Base-by-base conservation (phyloP, 2,329 filamentous ascomycete genomes). In the Aspergillus pseudoterreus region DNA sequence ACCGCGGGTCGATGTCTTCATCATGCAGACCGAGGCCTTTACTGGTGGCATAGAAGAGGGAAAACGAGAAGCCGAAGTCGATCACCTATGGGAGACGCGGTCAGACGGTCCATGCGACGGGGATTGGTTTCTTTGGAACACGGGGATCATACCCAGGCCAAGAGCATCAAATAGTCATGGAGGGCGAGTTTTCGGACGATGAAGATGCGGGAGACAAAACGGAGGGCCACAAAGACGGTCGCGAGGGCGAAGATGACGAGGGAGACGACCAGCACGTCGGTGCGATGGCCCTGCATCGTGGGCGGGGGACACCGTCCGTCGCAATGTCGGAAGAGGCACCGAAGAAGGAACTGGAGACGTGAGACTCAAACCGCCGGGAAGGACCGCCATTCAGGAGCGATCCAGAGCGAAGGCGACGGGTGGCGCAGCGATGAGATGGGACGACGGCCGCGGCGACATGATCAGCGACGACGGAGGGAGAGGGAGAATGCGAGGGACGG, bases 81-180 rank as follows among this genome's bases (percentile, higher is more conserved):
- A 77, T 63, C 17, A 73, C 33, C 74, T 75, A 47, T 17, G 32
- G 19, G 45, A 43, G 33, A 51, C 42, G 22, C 39, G 43, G 15
- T 24, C 22, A 19, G 39, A 43, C n/a, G 22, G 22, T 22, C 27
- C 48, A 17, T 39, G 41, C n/a, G 30, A 33, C 22, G 5, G 22
- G 22, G 6, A 22, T 22, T 22, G 22, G 22, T 5, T 22, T 22
- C 22, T 22, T 22, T 22, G 2, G 6, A 22, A 22, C 22, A 22
- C 22, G 43, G 41, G 49, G 49, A 17, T 60, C 66, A 54, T 64
- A 84, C 70, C 92, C 90, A 96, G 50, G 91, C 90, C 38, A 88
- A 58, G 10, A 90, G 70, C 70, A 96, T 94, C 61, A 88, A 82
- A 70, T 85, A 87, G 76, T 96, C 92, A 71, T 95, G 90, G 75